Evolutionary conservation across 805 yeast species (phyloP), one percentile per base, ranked within the genome.

Genomic region (Metschnikowia hibisci): DNA sequence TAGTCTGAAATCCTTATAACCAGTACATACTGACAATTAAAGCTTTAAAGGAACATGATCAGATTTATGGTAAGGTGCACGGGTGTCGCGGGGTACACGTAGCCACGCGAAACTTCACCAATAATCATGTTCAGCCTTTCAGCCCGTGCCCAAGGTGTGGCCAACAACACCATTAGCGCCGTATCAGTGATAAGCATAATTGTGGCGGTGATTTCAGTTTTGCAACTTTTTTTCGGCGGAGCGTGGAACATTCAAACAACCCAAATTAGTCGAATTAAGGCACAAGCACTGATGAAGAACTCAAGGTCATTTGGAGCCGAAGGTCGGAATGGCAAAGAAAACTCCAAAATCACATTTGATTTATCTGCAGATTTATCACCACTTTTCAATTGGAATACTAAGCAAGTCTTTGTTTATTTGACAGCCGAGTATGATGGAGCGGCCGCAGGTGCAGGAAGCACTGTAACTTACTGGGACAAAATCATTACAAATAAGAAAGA

Each of bases 321-420:
- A 7, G 73, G 74, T 45, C 80, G 82, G 39, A 76, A 73, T 51
- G 82, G 86, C 39, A 89, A 84, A 66, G 96, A 90, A 58, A 87
- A 87, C 60, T 73, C 84, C 44, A 78, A 75, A 53, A 62, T 89
- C 31, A 66, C 67, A 10, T 89, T 93, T 56, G 95, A 87, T 60
- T 66, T 93, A 36, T 79, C 78, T 5, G 71, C 73, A 2, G 96
- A 91, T 63, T 71, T 91, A 48, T 60, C 86, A 1, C 82, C 87
- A 2, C 72, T 93, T 41, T 90, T 90, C 76, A 89, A 85, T 63
- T 91, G 97, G 96, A 93, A 91, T 66, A 93, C 99, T 10, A 91
- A 91, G 60, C 98, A 91, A 64, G 81, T 91, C n/a, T 91, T 93
- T 57, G 86, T 84, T 4, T 93, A 91, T 57, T 71, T 93, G 49